These are phyloP conservation scores for Fusarium denticulatum DNA, from an alignment of 2,329 filamentous ascomycete species.

Conservation along the genomic window DNA sequence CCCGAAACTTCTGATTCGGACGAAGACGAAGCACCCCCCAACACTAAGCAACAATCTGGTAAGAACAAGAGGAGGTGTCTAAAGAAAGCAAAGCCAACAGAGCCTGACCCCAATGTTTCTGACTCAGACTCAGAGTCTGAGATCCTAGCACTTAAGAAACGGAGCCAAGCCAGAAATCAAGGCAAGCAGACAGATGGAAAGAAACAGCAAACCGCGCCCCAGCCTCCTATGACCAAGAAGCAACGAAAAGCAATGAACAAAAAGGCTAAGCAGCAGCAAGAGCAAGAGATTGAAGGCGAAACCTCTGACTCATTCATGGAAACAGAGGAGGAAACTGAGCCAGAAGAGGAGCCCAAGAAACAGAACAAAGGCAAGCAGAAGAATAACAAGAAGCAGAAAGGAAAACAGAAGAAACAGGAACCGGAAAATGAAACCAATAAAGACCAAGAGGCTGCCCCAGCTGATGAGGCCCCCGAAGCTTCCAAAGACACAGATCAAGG, in stretches of 20 bases:
- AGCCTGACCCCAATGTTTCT: conserved; percentile 40
- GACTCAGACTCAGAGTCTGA: conserved; percentile 28
- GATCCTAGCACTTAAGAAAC: conserved; percentile 17
- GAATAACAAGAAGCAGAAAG: conserved; percentile 18
- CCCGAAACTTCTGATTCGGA: conserved; percentile 30
- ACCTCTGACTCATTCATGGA: conserved; percentile 23
- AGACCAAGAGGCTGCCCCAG: conserved; percentile 5
- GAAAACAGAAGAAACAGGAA: conserved; percentile 27
- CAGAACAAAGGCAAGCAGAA: conserved; percentile 23
- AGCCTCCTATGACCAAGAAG: conserved; percentile 31
- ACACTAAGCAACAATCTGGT: conserved; percentile 28
- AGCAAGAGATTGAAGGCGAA: conserved; percentile 24
- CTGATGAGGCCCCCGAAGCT: conserved; percentile 9
- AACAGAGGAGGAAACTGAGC: conserved; percentile 22
- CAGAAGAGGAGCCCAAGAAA: conserved; percentile 10
- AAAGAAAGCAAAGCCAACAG: conserved; percentile 36
- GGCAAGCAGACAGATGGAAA: conserved; percentile 27
- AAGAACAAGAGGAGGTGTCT: conserved; percentile 34
- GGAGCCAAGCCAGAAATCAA: conserved; percentile 27
- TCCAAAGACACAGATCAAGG: conserved; percentile 30
- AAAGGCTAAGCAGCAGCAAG: conserved; percentile 9
- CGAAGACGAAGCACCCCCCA: conserved; percentile 32
- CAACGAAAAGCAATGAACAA: conserved; percentile 19
- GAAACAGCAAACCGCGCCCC: conserved; percentile 21
- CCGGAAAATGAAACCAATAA: conserved; percentile 21